Evolutionary conservation across 2,329 filamentous ascomycete genomes (phyloP), one percentile per base, ranked within the genome.

Genomic region (Aquanectria penicillioides): DNA sequence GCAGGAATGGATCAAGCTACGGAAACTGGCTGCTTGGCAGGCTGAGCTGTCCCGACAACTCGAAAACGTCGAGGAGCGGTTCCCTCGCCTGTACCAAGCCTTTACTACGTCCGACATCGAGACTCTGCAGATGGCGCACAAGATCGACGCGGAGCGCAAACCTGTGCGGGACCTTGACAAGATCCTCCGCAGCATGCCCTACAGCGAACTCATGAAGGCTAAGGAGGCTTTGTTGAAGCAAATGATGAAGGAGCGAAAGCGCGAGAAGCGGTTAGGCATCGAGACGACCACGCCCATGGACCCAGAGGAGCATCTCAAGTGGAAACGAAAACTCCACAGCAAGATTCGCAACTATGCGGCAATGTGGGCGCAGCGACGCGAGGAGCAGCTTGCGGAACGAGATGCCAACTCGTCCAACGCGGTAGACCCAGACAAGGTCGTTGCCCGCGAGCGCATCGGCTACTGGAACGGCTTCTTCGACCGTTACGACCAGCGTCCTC

Each of bases 11-110:
- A 73, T 82, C 36, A 78, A 83, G 49, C 73, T 85, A 34, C 79
- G 82, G 54, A 75, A 77, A 63, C 72, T 80, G 67, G 75, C 78
- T 15, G 76, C 78, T 1, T 86, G 82, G 83, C 84, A 82, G 3
- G 66, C 64, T 3, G 75, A 79, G 3, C 76, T 81, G 7, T 77
- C 78, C n/a, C 71, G 68, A 12, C 72, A 77, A 61, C 67, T 81
- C 13, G 61, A 65, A 3, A 69, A 73, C 29, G 74, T 85, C 26
- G 72, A 78, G 33, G 66, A 65, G 9, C 69, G 72, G 5, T 83
- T 77, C 49, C 77, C 80, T 9, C 73, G 69, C 47, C 68, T 81
- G 1, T 70, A 80, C 57, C 65, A 73, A n/a, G 80, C 80, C 29
- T 76, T 81, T 49, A 72, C 62, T 25, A 74, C 70, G 4, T 70